Evolutionary conservation across 495 filamentous ascomycete species (phyloP).

Genomic region (Paragyromitra xinjiangensis): DNA sequence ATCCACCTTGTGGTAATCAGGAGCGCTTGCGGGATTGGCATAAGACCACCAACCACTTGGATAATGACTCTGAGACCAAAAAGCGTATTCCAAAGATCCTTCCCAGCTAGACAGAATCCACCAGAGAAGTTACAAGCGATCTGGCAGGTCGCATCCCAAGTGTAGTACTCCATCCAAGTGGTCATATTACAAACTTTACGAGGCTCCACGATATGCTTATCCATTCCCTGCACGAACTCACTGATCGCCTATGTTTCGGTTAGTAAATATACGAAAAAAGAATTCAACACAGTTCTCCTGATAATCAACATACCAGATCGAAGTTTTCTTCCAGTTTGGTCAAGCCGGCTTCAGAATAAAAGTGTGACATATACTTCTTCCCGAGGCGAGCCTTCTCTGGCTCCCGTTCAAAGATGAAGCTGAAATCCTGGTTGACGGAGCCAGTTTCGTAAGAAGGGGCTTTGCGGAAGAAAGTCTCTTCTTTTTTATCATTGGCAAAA

Average conservation of each 20-base stretch:
- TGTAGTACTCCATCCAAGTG: conserved; percentile 79
- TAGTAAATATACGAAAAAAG: conserved; percentile 63
- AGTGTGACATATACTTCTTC: conserved; percentile 69
- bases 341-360: conserved; percentile 77
- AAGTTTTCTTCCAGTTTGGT: conserved; percentile 74
- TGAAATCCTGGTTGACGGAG: conserved; percentile 66
- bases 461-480: conserved; percentile 68
- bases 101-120: conserved; percentile 52
- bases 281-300: conserved; percentile 49
- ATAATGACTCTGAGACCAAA: conserved; percentile 49
- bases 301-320: conserved; percentile 63
- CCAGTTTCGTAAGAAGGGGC: conserved; percentile 59
- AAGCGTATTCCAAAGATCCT: conserved; percentile 40
- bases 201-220: conserved; percentile 66
- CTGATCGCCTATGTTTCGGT: conserved; percentile 75
- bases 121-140: conserved; percentile 42
- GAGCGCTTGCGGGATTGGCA: conserved; percentile 47
- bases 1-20: conserved; percentile 48
- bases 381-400: conserved; percentile 53
- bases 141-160: conserved; percentile 70
- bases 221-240: conserved; percentile 68
- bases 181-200: conserved; percentile 70
- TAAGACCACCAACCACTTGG: conserved; percentile 48
- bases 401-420: conserved; percentile 69
- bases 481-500: conserved; percentile 71